Evolutionary conservation across 306 rosid species (phyloP), one percentile per base, ranked within the genome.

Genomic region (Crotalaria pallida): DNA sequence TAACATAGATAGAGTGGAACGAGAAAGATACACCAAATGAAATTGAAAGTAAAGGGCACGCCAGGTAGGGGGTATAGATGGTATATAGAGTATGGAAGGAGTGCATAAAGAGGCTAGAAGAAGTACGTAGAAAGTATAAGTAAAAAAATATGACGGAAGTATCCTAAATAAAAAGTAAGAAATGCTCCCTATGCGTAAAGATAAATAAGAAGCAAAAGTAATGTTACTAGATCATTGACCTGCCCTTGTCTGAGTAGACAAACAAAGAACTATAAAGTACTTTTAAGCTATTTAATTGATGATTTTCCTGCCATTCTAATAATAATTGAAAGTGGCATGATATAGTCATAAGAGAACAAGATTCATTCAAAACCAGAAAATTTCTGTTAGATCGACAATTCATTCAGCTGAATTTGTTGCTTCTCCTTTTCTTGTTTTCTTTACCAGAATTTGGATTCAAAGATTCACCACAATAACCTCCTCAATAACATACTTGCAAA

Each of bases 391-490:
- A 66, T 31, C 59, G 68, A 18, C 49, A 17, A 29, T 43, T 41
- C 65, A 2, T 58, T 27, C 44, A 27, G 8, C 23, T 71, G 73
- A 69, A 71, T 33, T 44, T 29, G 50, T 11, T 44, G 27, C 8
- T 67, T 18, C 70, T 33, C 47, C 61, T 66, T 40, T 36, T 58
- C 57, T 66, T 71, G 18, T 13, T 52, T 31, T 51, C 47, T 67
- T 71, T 17, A 33, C 69, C 85, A 91, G 97, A 91, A 85, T 77
- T 63, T 91, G 86, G 97, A 91, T 80, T 91, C 97, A n/a, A 91
- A 91, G 97, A 91, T 88, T 83, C 97, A 91, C 74, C 97, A 91
- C 88, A 91, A 91, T 74, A 91, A 91, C 74, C 92, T 91, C 49
- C 97, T 86, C 58, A 91, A 91, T 62, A 91, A 88, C 81, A 85